Percentiles rank a stretch among this genome's conserved stretches.
Evolutionary conservation across 805 yeast species (phyloP).

Genomic region (Debaryomyces prosopidis): DNA sequence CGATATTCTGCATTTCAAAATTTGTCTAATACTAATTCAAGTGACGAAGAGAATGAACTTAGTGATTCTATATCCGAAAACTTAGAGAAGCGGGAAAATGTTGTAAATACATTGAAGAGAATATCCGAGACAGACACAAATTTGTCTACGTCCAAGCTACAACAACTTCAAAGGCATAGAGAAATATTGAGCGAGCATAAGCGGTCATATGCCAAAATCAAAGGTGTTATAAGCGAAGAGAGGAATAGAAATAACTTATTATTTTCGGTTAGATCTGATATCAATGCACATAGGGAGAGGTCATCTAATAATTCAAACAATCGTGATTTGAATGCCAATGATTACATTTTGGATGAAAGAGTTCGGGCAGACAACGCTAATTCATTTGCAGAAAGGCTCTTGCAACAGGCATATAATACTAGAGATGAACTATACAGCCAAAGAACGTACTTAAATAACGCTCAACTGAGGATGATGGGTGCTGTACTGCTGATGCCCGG

Average conservation of each 20-base stretch:
- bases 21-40: slow-evolving; percentile 15
- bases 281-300: slow-evolving; percentile 62
- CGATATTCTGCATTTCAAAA: slow-evolving; percentile 35
- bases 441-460: slow-evolving; percentile 58
- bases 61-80: slow-evolving; percentile 22
- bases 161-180: slow-evolving; percentile 80
- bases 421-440: slow-evolving; percentile 82
- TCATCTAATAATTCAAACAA: slow-evolving; percentile 12
- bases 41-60: slow-evolving; percentile 25
- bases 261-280: slow-evolving; percentile 75
- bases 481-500: slow-evolving; percentile 80
- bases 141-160: slow-evolving; percentile 70
- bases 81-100: slow-evolving; percentile 47
- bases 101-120: slow-evolving; percentile 51
- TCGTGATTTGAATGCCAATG: slow-evolving; percentile 48
- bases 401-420: slow-evolving; percentile 85
- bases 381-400: slow-evolving; percentile 72
- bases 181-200: slow-evolving; percentile 74
- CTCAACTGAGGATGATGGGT: slow-evolving; percentile 62
- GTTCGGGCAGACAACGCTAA: slow-evolving; percentile 72
- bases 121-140: slow-evolving; percentile 56
- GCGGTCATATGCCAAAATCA: slow-evolving; percentile 59
- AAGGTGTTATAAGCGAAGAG: slow-evolving; percentile 63
- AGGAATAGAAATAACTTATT: slow-evolving; percentile 74
- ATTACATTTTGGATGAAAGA: slow-evolving; percentile 77